Evolutionary conservation across 768 basidiomycete species (phyloP).

Genomic region (Hericium erinaceus): DNA sequence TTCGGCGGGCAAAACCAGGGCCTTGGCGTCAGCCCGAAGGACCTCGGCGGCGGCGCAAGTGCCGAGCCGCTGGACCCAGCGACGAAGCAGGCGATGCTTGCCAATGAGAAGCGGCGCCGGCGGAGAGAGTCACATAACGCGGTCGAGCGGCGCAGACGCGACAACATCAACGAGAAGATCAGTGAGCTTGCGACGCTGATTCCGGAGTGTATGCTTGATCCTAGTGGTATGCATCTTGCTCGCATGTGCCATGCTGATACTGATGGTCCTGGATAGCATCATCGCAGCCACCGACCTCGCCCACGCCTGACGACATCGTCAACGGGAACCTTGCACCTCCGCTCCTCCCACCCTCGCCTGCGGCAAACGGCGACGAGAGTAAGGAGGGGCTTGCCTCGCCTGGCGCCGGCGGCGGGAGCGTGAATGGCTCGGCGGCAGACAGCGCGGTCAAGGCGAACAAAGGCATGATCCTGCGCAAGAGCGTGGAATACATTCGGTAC

Average conservation of each 20-base stretch:
- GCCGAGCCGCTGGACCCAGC: slow-evolving; percentile 23
- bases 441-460: slow-evolving; percentile 82
- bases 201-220: slow-evolving; percentile 76
- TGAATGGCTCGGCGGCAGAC: slow-evolving; percentile 23
- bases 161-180: slow-evolving; percentile 96
- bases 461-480: slow-evolving; percentile 82
- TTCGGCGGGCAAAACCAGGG: slow-evolving; percentile 7
- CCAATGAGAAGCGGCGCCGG: slow-evolving; percentile 76
- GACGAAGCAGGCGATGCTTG: slow-evolving; percentile 41
- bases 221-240: slow-evolving; percentile 25
- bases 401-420: slow-evolving; percentile 15
- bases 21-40: slow-evolving; percentile 26
- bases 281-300: slow-evolving; percentile 11
- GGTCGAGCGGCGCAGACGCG: slow-evolving; percentile 77
- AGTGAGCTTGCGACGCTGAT: slow-evolving; percentile 82
- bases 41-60: slow-evolving; percentile 19
- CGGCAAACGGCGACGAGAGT: slow-evolving; percentile 15
- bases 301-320: slow-evolving; percentile 14
- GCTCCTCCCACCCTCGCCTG: slow-evolving; percentile 1
- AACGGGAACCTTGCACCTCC: slow-evolving; percentile 9
- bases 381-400: slow-evolving; percentile 19
- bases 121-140: slow-evolving; percentile 87
- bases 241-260: neutral
- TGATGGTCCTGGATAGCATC: neutral
- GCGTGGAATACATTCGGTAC: slow-evolving; percentile 50